Evolutionary conservation across 345 rosid species (phyloP).

Genomic region (Geranium brycei): DNA sequence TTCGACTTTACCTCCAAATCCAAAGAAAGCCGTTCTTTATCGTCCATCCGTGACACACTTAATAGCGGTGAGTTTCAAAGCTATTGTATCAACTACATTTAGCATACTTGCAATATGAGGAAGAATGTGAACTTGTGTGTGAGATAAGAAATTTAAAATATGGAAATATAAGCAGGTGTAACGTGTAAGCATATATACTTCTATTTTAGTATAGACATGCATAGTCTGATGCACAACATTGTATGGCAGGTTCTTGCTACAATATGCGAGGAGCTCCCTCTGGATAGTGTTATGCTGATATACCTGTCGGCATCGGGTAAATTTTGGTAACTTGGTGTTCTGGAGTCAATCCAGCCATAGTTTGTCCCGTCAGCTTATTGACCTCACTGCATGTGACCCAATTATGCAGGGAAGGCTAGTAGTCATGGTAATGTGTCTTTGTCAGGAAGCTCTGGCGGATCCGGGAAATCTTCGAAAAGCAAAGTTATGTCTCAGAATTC

Average conservation of each 20-base stretch:
- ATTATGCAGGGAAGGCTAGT: conserved; percentile 45
- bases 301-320: conserved; percentile 83
- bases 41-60: conserved; percentile 83
- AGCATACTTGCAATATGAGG: not conserved
- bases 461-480: conserved; percentile 47
- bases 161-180: too few relatives aligned
- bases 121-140: not conserved
- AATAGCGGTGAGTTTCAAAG: conserved; percentile 57
- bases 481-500: conserved; percentile 36
- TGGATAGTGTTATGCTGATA: conserved; percentile 63
- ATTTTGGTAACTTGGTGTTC: conserved; percentile 15
- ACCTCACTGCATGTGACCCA: not conserved
- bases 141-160: too few relatives aligned
- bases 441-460: conserved; percentile 42
- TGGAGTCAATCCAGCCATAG: conserved; percentile 1
- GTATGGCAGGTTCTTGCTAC: conserved; percentile 75
- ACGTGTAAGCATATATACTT: too few relatives aligned
- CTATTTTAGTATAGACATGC: too few relatives aligned
- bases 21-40: conserved; percentile 79
- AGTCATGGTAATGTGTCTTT: conserved; percentile 22
- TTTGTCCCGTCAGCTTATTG: not conserved
- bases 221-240: not conserved
- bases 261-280: conserved; percentile 74
- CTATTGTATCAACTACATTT: conserved; percentile 8
- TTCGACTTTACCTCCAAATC: conserved; percentile 66